phyloP scores from a whole-genome alignment of 129 eudicot genomes.

The Apium graveolens region DNA sequence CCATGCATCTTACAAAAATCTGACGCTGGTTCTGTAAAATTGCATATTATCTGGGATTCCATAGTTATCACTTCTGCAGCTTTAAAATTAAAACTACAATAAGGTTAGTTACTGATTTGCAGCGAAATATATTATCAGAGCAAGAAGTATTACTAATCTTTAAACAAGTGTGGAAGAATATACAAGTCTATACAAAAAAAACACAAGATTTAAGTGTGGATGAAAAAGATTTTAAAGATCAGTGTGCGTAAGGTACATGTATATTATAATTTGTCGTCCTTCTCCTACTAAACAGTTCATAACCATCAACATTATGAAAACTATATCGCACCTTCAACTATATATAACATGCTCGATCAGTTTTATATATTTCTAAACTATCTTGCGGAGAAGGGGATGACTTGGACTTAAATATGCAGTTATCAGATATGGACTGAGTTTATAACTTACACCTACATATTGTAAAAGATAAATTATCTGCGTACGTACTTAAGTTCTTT shows the following conservation, averaged over 20 bases:
- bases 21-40: slow-evolving; percentile 32
- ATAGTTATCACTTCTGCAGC: slow-evolving; percentile 12
- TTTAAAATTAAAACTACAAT: not conserved
- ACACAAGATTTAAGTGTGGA: not conserved
- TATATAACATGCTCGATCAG: too few relatives aligned
- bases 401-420: too few relatives aligned
- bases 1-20: slow-evolving; percentile 58
- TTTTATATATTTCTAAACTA: too few relatives aligned
- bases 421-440: not conserved
- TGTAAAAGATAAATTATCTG: not conserved
- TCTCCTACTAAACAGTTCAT: too few relatives aligned
- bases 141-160: not conserved
- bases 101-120: not conserved
- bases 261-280: too few relatives aligned
- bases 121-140: not conserved
- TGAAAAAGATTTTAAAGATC: too few relatives aligned
- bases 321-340: too few relatives aligned
- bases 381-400: too few relatives aligned
- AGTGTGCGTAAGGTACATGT: too few relatives aligned
- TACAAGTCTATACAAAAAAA: too few relatives aligned
- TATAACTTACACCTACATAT: not conserved
- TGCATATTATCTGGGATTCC: slow-evolving; percentile 28
- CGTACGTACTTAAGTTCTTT: slow-evolving; percentile 13
- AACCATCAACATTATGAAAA: too few relatives aligned
- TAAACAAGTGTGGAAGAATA: not conserved